Evolutionary conservation across 352 stramenopile species (phyloP), one percentile per base, ranked within the genome.

Genomic region (Pilasporangium apinafurcum): DNA sequence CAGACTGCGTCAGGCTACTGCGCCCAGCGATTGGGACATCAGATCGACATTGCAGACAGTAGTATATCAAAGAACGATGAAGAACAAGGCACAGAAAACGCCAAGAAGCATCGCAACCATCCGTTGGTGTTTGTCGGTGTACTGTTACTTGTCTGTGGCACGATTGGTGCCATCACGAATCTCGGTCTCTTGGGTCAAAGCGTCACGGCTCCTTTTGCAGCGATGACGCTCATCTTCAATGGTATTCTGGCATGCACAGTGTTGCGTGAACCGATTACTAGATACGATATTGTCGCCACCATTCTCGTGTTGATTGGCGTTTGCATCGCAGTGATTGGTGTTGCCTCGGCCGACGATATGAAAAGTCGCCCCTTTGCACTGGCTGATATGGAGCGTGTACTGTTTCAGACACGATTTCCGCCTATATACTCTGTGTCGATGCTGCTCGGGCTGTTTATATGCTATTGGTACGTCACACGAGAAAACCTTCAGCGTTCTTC

Each of bases 141-240:
- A 6, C 31, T 69, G 12, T 37, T 69, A 10, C 48, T 73, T 10
- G 58, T 55, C 1, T 63, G 54, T 27, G 62, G 62, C 0, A 67
- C 58, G 5, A 55, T 73, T 44, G 43, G 54, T 1, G 62, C 58
- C 7, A 48, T 69, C 13, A 44, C 69, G 14, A 73, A 69, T 35
- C 44, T 73, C n/a, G 58, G 57, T 5, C 61, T 73, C 8, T 28
- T 69, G n/a, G 59, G 58, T 0, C 55, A 67, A 37, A 69, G 54
- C 17, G 54, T 64, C 16, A 64, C 54, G 4, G 62, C 59, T 0
- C 62, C 62, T 14, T 73, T 73, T 38, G 62, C 58, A 5, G 62
- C 62, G 4, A 59, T 64, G 44, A 73, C 62, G 20, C 51, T 73
- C 5, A 57, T 68, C 25, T 69, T 64, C 42, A 69, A 69, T 37